Evolutionary conservation across 2,329 filamentous ascomycete genomes (phyloP), one percentile per base, ranked within the genome.

Genomic region (Hypoxylon sp.): DNA sequence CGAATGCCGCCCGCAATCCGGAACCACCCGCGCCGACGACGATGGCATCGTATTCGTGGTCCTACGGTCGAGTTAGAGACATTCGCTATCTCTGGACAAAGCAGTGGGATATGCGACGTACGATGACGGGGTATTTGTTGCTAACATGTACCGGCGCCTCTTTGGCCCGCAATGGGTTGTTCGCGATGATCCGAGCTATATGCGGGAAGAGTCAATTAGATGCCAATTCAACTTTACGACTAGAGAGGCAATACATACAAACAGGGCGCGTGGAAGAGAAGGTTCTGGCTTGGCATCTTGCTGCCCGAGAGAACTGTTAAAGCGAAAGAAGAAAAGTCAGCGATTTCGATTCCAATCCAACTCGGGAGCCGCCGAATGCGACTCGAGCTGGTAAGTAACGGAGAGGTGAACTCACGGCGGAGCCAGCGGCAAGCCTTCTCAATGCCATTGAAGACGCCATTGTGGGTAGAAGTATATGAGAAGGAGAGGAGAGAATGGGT

Each of bases 31-130:
- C 92, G 74, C 92, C 92, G 71, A 96, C 93, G 67, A 99, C 96
- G 74, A 99, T 86, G 68, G 95, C 95, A 91, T 98, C 96, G 83
- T 97, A 98, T 83, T 98, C 94, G 83, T 99, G 96, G 81, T 98
- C 96, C 89, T 94, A 77, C 27, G 67, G 41, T 14, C 41, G 23
- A 51, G 70, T 75, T 64, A 76, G 68, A 48, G 34, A 39, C 7
- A 34, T 16, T 51, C 29, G 23, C n/a, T 55, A 32, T 30, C 14
- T 29, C 43, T 45, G 11, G 47, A 29, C n/a, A 63, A 47, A 55
- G 45, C 43, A 50, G 23, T 54, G 51, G 52, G 41, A 19, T 34
- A 52, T 58, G 64, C 46, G 72, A 86, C 91, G 81, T 88, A 93
- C 91, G 80, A 99, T 94, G 75, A 99, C 92, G 53, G 94, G 92